A percentile compares a stretch with the other conserved stretches of the same genome.
Evolutionary conservation across 805 yeast species (phyloP).

Genomic region (Kodamaea jinghongensis): DNA sequence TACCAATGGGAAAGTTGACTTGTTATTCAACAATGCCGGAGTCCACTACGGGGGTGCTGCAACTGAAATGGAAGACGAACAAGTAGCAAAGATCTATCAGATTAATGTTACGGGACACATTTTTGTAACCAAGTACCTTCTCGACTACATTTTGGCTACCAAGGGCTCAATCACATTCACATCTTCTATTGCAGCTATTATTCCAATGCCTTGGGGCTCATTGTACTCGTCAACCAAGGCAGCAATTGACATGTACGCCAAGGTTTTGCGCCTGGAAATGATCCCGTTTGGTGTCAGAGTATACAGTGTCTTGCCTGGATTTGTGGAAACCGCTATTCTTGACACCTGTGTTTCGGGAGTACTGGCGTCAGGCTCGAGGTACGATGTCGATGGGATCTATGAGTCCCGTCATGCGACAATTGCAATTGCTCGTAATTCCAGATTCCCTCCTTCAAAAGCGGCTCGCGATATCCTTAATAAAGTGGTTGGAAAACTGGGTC

Average conservation of each 20-base stretch:
- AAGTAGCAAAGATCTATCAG: conserved; percentile 22
- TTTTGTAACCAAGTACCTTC: conserved; percentile 31
- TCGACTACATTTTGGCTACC: conserved; percentile 26
- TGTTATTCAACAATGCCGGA: conserved; percentile 45
- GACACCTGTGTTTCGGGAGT: conserved; percentile 13
- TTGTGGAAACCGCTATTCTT: conserved; percentile 34
- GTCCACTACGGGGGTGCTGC: conserved; percentile 28
- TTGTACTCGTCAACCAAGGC: conserved; percentile 38
- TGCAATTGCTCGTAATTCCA: conserved; percentile 20
- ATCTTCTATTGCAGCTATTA: conserved; percentile 29
- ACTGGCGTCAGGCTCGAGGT: conserved; percentile 15
- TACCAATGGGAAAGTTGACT: conserved; percentile 33
- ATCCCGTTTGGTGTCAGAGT: conserved; percentile 38
- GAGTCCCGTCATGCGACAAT: conserved; percentile 19
- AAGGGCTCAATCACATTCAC: conserved; percentile 39
- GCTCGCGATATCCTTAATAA: conserved; percentile 23
- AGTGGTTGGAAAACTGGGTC: conserved; percentile 17
- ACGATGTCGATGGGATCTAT: conserved; percentile 21
- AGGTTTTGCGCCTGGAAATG: conserved; percentile 32
- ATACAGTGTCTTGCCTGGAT: conserved; percentile 39
- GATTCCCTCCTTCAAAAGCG: conserved; percentile 21
- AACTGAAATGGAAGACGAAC: conserved; percentile 27
- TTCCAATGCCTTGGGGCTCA: conserved; percentile 32
- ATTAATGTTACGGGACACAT: conserved; percentile 42
- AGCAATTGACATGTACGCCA: conserved; percentile 38